Percentiles rank a stretch among this genome's conserved stretches.
Conservation (phyloP, 805 yeast species). For the Lipomyces mesembrius region DNA sequence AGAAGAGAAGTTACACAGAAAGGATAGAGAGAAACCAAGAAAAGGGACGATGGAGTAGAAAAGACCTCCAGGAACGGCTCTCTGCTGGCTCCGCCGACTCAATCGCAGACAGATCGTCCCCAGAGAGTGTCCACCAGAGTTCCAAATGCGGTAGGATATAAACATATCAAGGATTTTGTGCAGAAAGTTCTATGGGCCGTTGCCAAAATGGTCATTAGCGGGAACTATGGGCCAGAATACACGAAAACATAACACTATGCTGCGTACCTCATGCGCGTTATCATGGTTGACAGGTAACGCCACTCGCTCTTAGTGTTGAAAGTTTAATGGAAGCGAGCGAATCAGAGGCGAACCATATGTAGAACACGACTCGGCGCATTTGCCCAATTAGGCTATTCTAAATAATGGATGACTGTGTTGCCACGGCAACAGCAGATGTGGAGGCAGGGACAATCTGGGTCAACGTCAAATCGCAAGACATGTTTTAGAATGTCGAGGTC, state of each 20-base stretch:
- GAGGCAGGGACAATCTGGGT: no score
- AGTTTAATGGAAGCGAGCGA: neutral
- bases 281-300: neutral
- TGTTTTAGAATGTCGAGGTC: neutral
- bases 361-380: no score
- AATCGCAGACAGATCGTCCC: neutral
- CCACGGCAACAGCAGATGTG: neutral
- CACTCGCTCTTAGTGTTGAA: neutral
- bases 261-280: neutral
- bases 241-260: neutral
- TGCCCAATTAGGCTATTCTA: neutral
- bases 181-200: neutral
- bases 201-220: neutral
- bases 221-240: neutral
- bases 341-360: neutral
- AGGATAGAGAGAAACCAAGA: neutral
- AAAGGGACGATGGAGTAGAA: neutral
- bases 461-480: no score
- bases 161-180: neutral
- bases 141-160: neutral
- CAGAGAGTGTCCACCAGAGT: neutral
- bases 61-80: neutral
- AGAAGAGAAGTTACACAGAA: no score
- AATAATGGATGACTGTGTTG: neutral
- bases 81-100: neutral